Base-by-base conservation (phyloP, 1,139 yeast species). In the Yamadazyma epiphylla region DNA sequence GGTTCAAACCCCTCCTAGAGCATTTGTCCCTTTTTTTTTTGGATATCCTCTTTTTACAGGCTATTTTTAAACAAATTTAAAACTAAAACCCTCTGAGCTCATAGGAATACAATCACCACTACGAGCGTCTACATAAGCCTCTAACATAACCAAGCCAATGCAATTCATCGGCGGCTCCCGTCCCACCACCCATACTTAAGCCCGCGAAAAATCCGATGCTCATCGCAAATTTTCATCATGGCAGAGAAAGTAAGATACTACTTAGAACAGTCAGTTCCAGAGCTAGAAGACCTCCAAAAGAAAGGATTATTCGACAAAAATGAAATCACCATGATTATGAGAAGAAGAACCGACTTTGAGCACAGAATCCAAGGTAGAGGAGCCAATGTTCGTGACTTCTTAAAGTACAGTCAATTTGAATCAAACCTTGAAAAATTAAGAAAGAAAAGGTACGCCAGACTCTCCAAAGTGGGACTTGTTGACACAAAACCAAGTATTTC, bases 271-370 rank as follows among this genome's bases (percentile, higher is more conserved):
- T 73, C 89, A 6, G 89, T 91, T 49, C 95, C 96, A 0, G 99
- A 94, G 59, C 71, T 94, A 37, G 91, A 88, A 49, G 98, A 91
- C 52, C 73, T 94, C 28, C 79, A 82, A 39, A 75, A 74, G 38
- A 83, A 86, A 51, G 91, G 89, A 2, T 64, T 94, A 12, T 94
- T 91, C 55, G 80, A 74, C 23, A 78, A 81, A 48, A 74, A 75
- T 48, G 98, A 94, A 56, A 78, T 88, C 44, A 79, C 82, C 30
- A 73, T 77, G 67, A 83, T 94, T 38, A 87, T 91, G 89, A 80
- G 91, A 60, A 77, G 88, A 53, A 75, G 98, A 60, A 89, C 97
- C 0, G 96, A 89, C 57, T 91, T 88, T 48, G 99, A 94, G 58
- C 96, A 91, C 55, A 65, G 96, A 39, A 75, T 94, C 33, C 77